These are phyloP conservation scores for Myxozyma neglecta DNA, from an alignment of 805 yeast species.

Conservation along the genomic window DNA sequence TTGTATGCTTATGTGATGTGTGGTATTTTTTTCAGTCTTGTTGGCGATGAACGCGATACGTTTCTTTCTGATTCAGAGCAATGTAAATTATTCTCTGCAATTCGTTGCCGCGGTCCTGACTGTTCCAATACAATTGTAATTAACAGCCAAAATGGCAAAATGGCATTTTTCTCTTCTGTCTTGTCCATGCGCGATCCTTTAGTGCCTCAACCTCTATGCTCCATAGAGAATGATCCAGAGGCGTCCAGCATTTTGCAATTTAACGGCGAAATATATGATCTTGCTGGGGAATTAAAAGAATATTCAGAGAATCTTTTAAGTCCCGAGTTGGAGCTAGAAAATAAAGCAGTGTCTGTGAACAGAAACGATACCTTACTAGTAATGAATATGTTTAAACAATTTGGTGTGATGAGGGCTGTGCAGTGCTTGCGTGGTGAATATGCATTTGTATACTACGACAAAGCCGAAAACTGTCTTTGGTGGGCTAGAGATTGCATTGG, in stretches of 20 bases:
- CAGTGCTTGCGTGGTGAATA: constrained; percentile 72
- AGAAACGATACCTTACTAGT: constrained; percentile 63
- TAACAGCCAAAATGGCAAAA: background rate
- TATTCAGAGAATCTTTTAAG: background rate
- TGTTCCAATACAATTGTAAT: constrained; percentile 9
- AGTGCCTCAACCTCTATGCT: constrained; percentile 65
- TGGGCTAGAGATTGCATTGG: constrained; percentile 88
- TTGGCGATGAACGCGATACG: background rate
- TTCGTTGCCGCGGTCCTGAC: constrained; percentile 39
- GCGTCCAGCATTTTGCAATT: constrained; percentile 58
- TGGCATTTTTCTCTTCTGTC: constrained; percentile 60
- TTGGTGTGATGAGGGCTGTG: constrained; percentile 48
- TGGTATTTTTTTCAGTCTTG: constrained; percentile 37
- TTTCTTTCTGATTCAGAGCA: background rate
- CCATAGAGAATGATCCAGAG: constrained; percentile 21
- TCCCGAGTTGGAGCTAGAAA: constrained; percentile 2
- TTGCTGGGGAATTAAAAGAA: constrained; percentile 45
- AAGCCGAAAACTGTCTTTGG: constrained; percentile 45
- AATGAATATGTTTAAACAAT: constrained; percentile 41
- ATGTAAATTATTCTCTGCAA: background rate
- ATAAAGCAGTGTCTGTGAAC: background rate
- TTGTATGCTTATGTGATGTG: constrained; percentile 34
- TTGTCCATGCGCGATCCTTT: constrained; percentile 77
- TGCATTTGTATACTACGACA: constrained; percentile 57
- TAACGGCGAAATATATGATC: constrained; percentile 86